phyloP scores from a whole-genome alignment of 768 basidiomycete species.

The Calocera cornea region DNA sequence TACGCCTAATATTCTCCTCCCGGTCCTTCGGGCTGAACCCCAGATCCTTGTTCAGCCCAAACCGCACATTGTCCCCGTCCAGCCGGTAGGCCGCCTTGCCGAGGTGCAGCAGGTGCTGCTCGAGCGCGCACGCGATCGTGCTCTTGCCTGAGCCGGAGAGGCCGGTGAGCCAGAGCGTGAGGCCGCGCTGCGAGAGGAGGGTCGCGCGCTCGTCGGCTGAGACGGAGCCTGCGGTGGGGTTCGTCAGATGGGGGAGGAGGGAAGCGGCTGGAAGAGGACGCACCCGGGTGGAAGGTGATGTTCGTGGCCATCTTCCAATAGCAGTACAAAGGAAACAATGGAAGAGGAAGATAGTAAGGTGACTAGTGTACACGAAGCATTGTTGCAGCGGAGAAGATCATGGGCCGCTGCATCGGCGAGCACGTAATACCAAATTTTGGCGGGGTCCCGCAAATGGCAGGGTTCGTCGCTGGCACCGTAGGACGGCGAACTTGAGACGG shows the following conservation, averaged over 20 bases:
- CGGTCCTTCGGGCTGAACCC: conserved; percentile 86
- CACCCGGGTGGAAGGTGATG: conserved; percentile 57
- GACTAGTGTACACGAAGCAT: background rate
- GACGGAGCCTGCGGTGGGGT: conserved; percentile 76
- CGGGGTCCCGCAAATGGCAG: background rate
- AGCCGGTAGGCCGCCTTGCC: conserved; percentile 79
- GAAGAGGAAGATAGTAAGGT: background rate
- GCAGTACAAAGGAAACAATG: background rate
- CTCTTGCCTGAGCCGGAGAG: conserved; percentile 96
- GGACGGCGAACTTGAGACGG: background rate
- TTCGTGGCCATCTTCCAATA: conserved; percentile 28
- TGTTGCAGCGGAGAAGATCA: background rate
- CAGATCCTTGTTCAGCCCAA: conserved; percentile 92
- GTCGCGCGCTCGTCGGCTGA: conserved; percentile 48
- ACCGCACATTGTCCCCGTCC: conserved; percentile 91
- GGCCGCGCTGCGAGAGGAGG: conserved; percentile 65
- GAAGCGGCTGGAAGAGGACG: conserved; percentile 6
- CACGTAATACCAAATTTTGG: background rate
- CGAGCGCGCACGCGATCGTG: conserved; percentile 91
- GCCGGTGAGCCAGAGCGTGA: conserved; percentile 94
- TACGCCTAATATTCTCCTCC: conserved; percentile 90
- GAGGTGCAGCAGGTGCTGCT: conserved; percentile 83
- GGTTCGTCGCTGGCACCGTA: background rate
- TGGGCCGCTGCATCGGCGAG: background rate
- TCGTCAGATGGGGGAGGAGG: too few relatives aligned